Conservation (phyloP, 345 rosid genomes). For the Leavenworthia alabamica region DNA sequence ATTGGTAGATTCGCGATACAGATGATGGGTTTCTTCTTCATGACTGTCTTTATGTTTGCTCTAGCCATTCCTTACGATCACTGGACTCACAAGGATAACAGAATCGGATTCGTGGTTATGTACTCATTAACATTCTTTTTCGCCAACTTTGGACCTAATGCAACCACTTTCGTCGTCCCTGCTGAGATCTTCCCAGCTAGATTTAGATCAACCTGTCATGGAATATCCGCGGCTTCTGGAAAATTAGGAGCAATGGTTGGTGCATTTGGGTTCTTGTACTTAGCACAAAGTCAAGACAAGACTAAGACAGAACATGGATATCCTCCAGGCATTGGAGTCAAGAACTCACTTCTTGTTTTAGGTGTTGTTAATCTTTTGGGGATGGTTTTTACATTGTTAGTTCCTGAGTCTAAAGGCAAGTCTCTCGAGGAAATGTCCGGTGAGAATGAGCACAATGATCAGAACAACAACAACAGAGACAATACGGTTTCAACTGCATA, state of each 20-base stretch:
- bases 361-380: slow-evolving; percentile 63
- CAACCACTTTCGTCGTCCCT: slow-evolving; percentile 78
- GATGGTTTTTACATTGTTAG: slow-evolving; percentile 62
- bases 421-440: slow-evolving; percentile 83
- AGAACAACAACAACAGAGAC: slow-evolving; percentile 8
- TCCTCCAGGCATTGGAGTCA: slow-evolving; percentile 81
- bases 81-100: slow-evolving; percentile 68
- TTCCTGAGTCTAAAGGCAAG: slow-evolving; percentile 81
- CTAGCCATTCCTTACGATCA: slow-evolving; percentile 76
- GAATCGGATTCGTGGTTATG: slow-evolving; percentile 62
- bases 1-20: slow-evolving; percentile 76
- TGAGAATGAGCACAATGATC: slow-evolving; percentile 42
- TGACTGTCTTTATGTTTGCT: slow-evolving; percentile 89
- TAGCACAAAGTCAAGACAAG: slow-evolving; percentile 67
- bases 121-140: slow-evolving; percentile 83
- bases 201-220: slow-evolving; percentile 83
- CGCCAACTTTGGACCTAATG: slow-evolving; percentile 85
- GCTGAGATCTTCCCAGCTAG: slow-evolving; percentile 91
- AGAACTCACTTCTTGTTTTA: slow-evolving; percentile 57
- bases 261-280: slow-evolving; percentile 74
- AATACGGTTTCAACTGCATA: slow-evolving; percentile 27
- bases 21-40: slow-evolving; percentile 83
- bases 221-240: slow-evolving; percentile 81
- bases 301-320: slow-evolving; percentile 71
- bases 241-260: slow-evolving; percentile 88